phyloP scores from a whole-genome alignment of 257 asterid genomes.

The Paraleonurus japonicus region DNA sequence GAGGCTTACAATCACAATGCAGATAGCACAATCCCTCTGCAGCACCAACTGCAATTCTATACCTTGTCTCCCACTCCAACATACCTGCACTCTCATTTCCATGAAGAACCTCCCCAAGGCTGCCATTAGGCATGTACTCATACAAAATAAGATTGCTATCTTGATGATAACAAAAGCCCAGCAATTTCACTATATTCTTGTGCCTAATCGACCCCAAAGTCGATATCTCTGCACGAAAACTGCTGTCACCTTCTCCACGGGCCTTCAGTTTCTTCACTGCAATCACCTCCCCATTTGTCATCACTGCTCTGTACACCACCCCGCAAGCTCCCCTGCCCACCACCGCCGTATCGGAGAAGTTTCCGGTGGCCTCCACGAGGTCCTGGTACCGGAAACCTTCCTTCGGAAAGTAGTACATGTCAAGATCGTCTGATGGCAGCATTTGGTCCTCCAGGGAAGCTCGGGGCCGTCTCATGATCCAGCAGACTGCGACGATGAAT shows the following conservation, averaged over 20 bases:
- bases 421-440: conserved; percentile 35
- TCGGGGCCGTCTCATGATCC: conserved; percentile 42
- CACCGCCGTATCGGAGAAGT: conserved; percentile 56
- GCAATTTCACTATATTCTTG: conserved; percentile 69
- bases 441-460: conserved; percentile 39
- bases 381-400: conserved; percentile 76
- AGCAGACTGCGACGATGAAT: conserved; percentile 56
- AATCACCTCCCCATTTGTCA: conserved; percentile 60
- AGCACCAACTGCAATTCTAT: conserved; percentile 78
- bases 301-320: conserved; percentile 70
- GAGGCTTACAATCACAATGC: conserved; percentile 82
- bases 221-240: conserved; percentile 85
- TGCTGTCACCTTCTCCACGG: conserved; percentile 62
- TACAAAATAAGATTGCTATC: conserved; percentile 72
- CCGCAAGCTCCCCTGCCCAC: conserved; percentile 90
- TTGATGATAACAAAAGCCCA: conserved; percentile 76
- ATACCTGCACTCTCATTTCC: conserved; percentile 38
- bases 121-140: conserved; percentile 80
- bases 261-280: conserved; percentile 76
- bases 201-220: conserved; percentile 83
- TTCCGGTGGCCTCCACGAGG: conserved; percentile 68
- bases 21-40: conserved; percentile 85
- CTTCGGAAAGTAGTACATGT: conserved; percentile 60
- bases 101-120: conserved; percentile 75
- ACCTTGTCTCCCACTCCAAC: conserved; percentile 69